Base-by-base conservation (phyloP, 2,329 filamentous ascomycete species). In the Fusarium nematophilum region DNA sequence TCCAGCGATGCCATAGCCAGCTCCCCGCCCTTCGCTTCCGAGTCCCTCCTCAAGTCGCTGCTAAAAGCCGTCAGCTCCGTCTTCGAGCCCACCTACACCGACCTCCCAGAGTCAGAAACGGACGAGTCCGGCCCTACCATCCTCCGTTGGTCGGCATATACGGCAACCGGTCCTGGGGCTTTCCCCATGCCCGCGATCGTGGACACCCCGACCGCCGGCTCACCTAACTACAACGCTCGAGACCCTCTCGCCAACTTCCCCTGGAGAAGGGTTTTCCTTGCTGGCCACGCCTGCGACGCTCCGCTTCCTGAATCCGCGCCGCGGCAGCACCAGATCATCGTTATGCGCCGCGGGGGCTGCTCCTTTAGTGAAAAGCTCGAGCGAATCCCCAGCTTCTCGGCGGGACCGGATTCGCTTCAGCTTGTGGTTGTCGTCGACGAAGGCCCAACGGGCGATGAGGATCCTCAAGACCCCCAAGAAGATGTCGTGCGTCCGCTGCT, bases 301-400 rank as follows among this genome's bases (percentile, higher is more conserved):
- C 77, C 79, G 4, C 74, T 86, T 3, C 82, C 83, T 3, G 81
- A 83, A n/a, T 68, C 73, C 13, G 82, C 79, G 0, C 75, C 82
- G 3, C 80, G 79, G 23, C 75, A 80, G 38, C 81, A 96, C 75
- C 89, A 97, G 45, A 81, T 98, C 56, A 87, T 99, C 55, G 85
- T 97, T 43, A 82, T 98, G 67, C 87, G 86, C 23, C 87, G 95
- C 6, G 94, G 95, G 31, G 87, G 86, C 1, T 99, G 95, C 77
- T 90, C 85, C 18, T 98, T 98, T 74, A 89, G 86, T 29, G 78
- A 89, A 23, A 99, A 99, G 74, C 78, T 98, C 1, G 82, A 84
- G 45, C 93, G 92, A 63, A 93, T 98, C n/a, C 93, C 94, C 1
- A 85, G 86, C 9, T 94, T 89, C 71, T 81, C 87, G 2, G 88